Conservation (phyloP, 2,329 filamentous ascomycete genomes). For the Nemania diffusa region DNA sequence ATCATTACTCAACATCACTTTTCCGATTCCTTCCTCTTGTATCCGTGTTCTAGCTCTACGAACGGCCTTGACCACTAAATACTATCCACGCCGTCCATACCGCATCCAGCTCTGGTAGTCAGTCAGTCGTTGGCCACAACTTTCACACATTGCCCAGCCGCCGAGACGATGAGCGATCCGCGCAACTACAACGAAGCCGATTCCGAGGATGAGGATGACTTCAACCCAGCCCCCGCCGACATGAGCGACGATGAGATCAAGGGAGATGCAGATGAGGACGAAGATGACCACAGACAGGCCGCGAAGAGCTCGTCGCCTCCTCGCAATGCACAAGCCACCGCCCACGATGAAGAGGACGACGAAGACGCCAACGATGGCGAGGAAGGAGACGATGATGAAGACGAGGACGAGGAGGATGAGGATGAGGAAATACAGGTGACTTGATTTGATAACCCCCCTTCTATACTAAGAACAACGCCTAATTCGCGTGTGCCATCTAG, state of each 20-base stretch:
- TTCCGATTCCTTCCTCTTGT: neutral
- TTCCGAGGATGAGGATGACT: constrained; percentile 84
- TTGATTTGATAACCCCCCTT: constrained; percentile 13
- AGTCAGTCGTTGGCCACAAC: no score
- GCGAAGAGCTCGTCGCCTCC: constrained; percentile 41
- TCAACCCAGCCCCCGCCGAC: constrained; percentile 83
- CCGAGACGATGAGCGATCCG: constrained; percentile 58
- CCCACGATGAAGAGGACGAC: constrained; percentile 59
- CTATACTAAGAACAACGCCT: neutral
- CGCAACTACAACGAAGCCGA: constrained; percentile 62
- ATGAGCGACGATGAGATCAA: constrained; percentile 76
- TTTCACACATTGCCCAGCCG: constrained; percentile 5
- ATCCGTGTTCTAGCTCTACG: neutral
- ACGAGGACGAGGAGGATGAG: constrained; percentile 72
- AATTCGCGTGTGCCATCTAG: constrained; percentile 48
- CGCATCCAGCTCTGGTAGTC: no score
- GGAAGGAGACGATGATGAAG: constrained; percentile 67
- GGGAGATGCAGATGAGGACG: constrained; percentile 48
- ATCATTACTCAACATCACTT: constrained; percentile 9
- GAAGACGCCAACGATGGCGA: constrained; percentile 59
- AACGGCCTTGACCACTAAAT: neutral
- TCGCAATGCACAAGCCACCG: constrained; percentile 48
- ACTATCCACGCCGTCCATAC: no score
- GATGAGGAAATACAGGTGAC: constrained; percentile 73
- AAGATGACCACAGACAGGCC: constrained; percentile 43